Conservation (phyloP, 257 asterid genomes). For the Rubia yunnanensis region DNA sequence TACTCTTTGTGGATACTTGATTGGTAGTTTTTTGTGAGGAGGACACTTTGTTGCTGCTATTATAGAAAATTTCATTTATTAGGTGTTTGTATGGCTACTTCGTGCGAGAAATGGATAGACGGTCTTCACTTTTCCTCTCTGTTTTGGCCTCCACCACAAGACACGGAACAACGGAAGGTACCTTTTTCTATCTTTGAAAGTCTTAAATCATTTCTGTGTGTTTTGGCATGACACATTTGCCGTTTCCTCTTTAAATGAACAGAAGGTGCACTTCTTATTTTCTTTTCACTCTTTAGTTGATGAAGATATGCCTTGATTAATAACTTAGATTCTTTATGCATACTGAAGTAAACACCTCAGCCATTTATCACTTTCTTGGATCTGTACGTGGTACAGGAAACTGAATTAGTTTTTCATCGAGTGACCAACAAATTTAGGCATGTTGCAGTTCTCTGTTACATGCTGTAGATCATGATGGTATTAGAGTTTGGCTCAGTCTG, state of each 20-base stretch:
- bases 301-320: background rate
- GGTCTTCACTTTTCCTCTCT: constrained; percentile 84
- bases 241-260: too few relatives aligned
- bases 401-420: background rate
- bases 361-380: background rate
- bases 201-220: background rate
- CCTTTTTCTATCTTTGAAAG: background rate
- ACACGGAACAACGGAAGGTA: constrained; percentile 81
- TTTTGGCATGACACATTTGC: background rate
- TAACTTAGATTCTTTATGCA: background rate
- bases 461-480: background rate
- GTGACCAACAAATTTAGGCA: background rate
- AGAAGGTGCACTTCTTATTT: too few relatives aligned
- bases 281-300: background rate
- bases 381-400: background rate
- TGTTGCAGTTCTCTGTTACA: background rate
- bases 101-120: constrained; percentile 83
- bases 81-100: constrained; percentile 47
- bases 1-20: constrained; percentile 45
- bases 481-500: too few relatives aligned
- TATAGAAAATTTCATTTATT: constrained; percentile 21
- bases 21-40: constrained; percentile 39
- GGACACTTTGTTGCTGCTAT: constrained; percentile 26
- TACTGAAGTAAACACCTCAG: background rate
- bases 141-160: constrained; percentile 94